A percentile compares a stretch with the other conserved stretches of the same genome.
phyloP scores from a whole-genome alignment of 306 rosid species.

The Glycyrrhiza uralensis region DNA sequence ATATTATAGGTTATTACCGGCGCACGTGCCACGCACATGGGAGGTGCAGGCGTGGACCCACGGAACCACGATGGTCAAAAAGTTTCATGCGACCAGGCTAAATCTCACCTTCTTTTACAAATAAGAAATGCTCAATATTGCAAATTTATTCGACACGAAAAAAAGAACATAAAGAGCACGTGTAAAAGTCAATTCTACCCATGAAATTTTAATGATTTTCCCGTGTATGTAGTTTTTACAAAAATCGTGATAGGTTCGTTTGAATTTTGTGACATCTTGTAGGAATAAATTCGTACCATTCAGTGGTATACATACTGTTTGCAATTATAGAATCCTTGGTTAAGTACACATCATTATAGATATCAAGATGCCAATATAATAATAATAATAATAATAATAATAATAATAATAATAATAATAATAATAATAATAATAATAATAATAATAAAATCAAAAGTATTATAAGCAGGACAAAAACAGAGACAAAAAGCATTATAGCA shows the following conservation, averaged over 20 bases:
- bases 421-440: neutral
- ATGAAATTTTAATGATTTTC: too few species aligned
- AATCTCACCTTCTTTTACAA: too few species aligned
- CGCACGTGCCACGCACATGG: too few species aligned
- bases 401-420: neutral
- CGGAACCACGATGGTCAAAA: too few species aligned
- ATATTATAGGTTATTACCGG: too few species aligned
- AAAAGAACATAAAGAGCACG: too few species aligned
- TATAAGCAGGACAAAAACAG: neutral
- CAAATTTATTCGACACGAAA: too few species aligned
- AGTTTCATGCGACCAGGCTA: too few species aligned
- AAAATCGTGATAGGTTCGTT: neutral
- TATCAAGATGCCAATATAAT: neutral
- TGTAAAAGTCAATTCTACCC: too few species aligned
- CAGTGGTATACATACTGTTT: neutral
- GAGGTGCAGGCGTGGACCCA: too few species aligned
- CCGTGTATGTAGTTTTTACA: too few species aligned
- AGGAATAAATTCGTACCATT: neutral
- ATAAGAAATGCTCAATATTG: too few species aligned
- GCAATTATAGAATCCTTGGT: conserved; percentile 5
- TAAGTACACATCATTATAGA: neutral
- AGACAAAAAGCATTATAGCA: conserved; percentile 25
- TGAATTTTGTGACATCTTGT: neutral
- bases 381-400: neutral
- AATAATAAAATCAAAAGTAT: neutral